These are phyloP conservation scores for Lachancea mirantina DNA, from an alignment of 805 yeast species.

Conservation along the genomic window DNA sequence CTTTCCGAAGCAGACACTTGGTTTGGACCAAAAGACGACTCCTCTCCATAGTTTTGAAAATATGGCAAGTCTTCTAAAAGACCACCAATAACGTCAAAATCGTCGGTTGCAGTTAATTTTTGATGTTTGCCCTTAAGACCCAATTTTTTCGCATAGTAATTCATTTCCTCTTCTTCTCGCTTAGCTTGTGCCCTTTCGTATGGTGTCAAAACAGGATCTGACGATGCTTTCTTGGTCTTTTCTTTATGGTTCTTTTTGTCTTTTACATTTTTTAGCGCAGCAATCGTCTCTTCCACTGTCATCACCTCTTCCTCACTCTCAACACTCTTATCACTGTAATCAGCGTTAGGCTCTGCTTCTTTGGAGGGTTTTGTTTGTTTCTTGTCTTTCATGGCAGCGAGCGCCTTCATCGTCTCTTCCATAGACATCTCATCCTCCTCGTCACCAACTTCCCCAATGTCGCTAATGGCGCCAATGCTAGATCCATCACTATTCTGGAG, in stretches of 20 bases:
- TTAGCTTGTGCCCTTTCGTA: constrained; percentile 43
- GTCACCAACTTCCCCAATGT: constrained; percentile 14
- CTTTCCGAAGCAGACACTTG: constrained; percentile 20
- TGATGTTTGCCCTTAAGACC: constrained; percentile 57
- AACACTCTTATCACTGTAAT: too few species aligned
- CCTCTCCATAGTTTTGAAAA: constrained; percentile 32
- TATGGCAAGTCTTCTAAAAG: constrained; percentile 59
- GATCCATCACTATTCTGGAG: constrained; percentile 4
- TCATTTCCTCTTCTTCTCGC: constrained; percentile 71
- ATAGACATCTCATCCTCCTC: constrained; percentile 3
- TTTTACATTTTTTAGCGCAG: constrained; percentile 30
- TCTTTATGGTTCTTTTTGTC: not conserved
- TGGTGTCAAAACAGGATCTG: constrained; percentile 25
- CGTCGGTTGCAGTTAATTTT: constrained; percentile 41
- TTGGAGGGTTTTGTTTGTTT: constrained; percentile 1
- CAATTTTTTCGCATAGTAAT: constrained; percentile 73
- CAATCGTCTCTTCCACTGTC: constrained; percentile 40
- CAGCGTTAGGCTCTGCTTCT: constrained; percentile 5
- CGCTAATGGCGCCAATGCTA: constrained; percentile 1
- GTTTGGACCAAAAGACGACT: constrained; percentile 21
- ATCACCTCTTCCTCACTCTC: constrained; percentile 27
- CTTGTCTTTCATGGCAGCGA: not conserved
- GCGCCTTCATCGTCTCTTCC: not conserved
- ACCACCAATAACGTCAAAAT: constrained; percentile 77
- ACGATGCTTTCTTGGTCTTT: not conserved